phyloP scores from a whole-genome alignment of 2,329 filamentous ascomycete species.

The Dothistroma pini region DNA sequence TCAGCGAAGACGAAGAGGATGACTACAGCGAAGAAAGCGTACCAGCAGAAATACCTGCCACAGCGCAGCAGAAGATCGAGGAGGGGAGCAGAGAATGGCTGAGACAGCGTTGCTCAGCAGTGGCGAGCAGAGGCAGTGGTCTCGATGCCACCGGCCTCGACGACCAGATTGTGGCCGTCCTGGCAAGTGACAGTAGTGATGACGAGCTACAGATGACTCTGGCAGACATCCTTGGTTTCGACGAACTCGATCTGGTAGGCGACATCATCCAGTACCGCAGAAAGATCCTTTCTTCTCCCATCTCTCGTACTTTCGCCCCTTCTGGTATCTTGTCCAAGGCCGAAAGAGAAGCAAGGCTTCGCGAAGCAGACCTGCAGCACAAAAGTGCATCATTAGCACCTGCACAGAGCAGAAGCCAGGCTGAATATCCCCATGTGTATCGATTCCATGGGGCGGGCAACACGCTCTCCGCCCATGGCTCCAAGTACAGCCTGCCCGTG shows the following conservation, averaged over 20 bases:
- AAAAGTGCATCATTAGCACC: conserved; percentile 71
- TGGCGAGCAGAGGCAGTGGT: conserved; percentile 63
- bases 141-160: conserved; percentile 68
- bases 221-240: conserved; percentile 86
- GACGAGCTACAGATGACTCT: conserved; percentile 89
- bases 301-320: conserved; percentile 39
- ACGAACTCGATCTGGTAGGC: conserved; percentile 88
- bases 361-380: conserved; percentile 73
- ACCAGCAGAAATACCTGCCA: conserved; percentile 41
- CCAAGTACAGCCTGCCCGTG: conserved; percentile 74
- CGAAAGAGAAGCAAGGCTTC: conserved; percentile 74
- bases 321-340: conserved; percentile 64
- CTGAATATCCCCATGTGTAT: conserved; percentile 91
- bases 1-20: conserved; percentile 69
- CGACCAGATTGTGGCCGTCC: conserved; percentile 70
- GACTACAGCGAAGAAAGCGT: conserved; percentile 60
- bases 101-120: conserved; percentile 59
- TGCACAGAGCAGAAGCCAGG: conserved; percentile 65
- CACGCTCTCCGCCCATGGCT: conserved; percentile 72
- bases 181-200: conserved; percentile 66
- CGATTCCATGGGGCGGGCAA: conserved; percentile 80
- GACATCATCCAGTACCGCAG: conserved; percentile 77
- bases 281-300: conserved; percentile 54
- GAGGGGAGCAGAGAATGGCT: conserved; percentile 60
- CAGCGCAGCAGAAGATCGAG: conserved; percentile 27